These are phyloP conservation scores for Dendrocalamus latiflorus DNA, from an alignment of 202 grass and related monocot genomes.

Conservation along the genomic window DNA sequence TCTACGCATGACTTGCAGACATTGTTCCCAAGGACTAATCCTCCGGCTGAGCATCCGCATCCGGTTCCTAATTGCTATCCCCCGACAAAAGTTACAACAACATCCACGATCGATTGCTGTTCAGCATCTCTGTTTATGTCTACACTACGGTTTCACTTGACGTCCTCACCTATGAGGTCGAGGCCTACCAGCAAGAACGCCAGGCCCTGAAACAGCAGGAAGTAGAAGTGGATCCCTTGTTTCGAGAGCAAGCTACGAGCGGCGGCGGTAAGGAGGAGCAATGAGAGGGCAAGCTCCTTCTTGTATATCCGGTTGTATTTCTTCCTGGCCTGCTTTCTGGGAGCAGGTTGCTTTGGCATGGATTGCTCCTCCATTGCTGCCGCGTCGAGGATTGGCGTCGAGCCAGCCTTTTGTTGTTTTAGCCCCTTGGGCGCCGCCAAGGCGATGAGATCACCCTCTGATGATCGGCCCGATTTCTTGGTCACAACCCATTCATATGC, in stretches of 20 bases:
- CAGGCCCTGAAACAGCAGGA: slow-evolving; percentile 76
- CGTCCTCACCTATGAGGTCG: slow-evolving; percentile 71
- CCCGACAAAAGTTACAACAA: not conserved
- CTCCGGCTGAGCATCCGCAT: not conserved
- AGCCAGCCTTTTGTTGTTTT: slow-evolving; percentile 7
- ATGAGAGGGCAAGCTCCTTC: slow-evolving; percentile 66
- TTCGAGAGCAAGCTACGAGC: slow-evolving; percentile 64
- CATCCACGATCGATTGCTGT: not conserved
- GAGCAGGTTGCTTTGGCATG: slow-evolving; percentile 14
- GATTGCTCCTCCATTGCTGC: slow-evolving; percentile 8
- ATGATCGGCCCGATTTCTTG: too few relatives aligned
- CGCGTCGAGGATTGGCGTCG: slow-evolving; percentile 14
- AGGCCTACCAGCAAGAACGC: slow-evolving; percentile 74
- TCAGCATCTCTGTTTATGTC: not conserved
- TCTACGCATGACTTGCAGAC: not conserved
- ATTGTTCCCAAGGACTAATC: not conserved
- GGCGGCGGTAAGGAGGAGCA: slow-evolving; percentile 59
- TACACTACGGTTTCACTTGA: slow-evolving; percentile 50
- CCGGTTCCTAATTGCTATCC: slow-evolving; percentile 14
- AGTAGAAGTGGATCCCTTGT: slow-evolving; percentile 93
- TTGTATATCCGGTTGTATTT: slow-evolving; percentile 72
- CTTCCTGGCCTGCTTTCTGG: slow-evolving; percentile 23
- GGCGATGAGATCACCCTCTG: too few relatives aligned
- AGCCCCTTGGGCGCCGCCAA: not conserved
- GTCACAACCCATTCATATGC: too few relatives aligned